These are phyloP conservation scores for Neofusicoccum ribis DNA, from an alignment of 2,329 filamentous ascomycete genomes.

Conservation along the genomic window DNA sequence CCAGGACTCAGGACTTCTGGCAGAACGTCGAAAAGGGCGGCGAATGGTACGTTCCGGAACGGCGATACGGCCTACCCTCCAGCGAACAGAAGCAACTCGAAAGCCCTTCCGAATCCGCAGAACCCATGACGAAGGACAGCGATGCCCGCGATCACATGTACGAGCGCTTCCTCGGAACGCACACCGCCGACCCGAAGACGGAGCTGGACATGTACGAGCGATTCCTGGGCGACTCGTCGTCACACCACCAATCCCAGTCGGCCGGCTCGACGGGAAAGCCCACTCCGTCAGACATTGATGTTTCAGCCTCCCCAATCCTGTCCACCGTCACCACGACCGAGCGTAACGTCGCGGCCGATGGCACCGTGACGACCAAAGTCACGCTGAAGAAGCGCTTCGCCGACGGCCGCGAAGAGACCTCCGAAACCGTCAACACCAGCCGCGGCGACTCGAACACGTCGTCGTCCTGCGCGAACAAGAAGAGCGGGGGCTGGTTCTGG, in stretches of 20 bases:
- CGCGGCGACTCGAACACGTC: neutral
- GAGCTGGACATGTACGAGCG: conserved; percentile 58
- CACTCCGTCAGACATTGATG: conserved; percentile 26
- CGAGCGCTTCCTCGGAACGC: conserved; percentile 45
- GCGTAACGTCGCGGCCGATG: conserved; percentile 56
- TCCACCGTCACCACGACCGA: conserved; percentile 61
- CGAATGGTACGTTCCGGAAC: conserved; percentile 13
- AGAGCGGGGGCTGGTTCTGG: conserved; percentile 12
- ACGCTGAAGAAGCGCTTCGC: conserved; percentile 60
- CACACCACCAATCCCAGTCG: neutral
- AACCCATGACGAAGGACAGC: neutral
- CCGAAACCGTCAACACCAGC: conserved; percentile 54
- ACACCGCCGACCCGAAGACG: conserved; percentile 29
- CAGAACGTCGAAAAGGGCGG: conserved; percentile 6
- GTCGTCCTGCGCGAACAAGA: neutral
- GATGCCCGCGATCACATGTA: conserved; percentile 34
- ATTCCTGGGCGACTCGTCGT: conserved; percentile 39
- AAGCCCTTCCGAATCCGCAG: neutral
- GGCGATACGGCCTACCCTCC: neutral
- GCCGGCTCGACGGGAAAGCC: conserved; percentile 22
- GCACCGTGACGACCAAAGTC: conserved; percentile 58
- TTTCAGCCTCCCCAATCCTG: conserved; percentile 40
- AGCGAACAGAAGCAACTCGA: neutral
- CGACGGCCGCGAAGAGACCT: conserved; percentile 61
- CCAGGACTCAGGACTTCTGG: conserved; percentile 30